Percentiles rank a stretch among this genome's conserved stretches.
Conservation (phyloP, 345 rosid genomes). For the Gossypium mustelinum region DNA sequence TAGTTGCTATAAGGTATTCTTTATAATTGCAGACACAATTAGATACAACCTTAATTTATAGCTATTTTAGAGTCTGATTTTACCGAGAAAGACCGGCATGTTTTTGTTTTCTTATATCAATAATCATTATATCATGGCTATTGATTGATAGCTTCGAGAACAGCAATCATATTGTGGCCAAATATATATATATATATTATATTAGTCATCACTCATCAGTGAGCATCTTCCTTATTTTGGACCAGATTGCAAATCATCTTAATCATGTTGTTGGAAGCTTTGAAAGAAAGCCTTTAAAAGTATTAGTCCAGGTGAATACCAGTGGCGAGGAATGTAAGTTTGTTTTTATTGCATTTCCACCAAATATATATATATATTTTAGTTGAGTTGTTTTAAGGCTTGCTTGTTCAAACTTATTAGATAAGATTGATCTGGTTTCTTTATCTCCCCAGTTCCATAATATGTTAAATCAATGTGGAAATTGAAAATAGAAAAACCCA, state of each 20-base stretch:
- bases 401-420: background rate
- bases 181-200: background rate
- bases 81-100: background rate
- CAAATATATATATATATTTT: background rate
- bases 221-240: conserved; percentile 10
- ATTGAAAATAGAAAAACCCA: background rate
- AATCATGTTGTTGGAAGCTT: conserved; percentile 58
- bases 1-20: background rate
- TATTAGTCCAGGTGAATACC: conserved; percentile 89
- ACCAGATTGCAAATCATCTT: conserved; percentile 86
- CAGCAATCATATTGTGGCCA: background rate
- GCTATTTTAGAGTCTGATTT: background rate
- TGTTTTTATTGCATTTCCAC: background rate
- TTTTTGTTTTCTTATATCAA: background rate
- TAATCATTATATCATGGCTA: background rate
- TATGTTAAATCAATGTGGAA: background rate
- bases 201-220: background rate
- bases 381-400: background rate
- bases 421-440: background rate
- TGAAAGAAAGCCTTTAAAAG: conserved; percentile 78
- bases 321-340: conserved; percentile 96
- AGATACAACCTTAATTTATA: background rate
- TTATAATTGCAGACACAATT: background rate
- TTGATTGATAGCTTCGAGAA: background rate
- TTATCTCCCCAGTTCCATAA: background rate